phyloP scores from a whole-genome alignment of 441 rosid genomes.

The Euphorbia schlechtendalii region DNA sequence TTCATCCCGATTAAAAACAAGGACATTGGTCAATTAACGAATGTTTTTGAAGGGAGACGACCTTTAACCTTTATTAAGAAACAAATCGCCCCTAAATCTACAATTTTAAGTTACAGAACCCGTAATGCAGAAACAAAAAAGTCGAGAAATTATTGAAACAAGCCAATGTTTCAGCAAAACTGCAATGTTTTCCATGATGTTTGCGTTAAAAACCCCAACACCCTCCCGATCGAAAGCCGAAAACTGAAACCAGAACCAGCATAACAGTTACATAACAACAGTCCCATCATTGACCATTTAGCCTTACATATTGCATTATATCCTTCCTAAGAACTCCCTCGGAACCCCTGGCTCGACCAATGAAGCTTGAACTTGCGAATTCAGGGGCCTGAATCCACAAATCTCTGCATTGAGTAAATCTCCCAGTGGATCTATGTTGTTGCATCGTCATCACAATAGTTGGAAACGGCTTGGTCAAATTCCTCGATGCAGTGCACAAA shows the following conservation, averaged over 20 bases:
- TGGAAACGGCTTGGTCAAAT: constrained; percentile 49
- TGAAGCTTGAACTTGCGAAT: constrained; percentile 21
- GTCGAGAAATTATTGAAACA: not conserved
- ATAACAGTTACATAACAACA: too few relatives aligned
- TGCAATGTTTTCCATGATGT: too few relatives aligned
- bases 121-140: too few relatives aligned
- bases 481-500: constrained; percentile 43
- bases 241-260: too few relatives aligned
- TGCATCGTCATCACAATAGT: constrained; percentile 55
- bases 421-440: constrained; percentile 42
- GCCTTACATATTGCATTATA: constrained; percentile 65
- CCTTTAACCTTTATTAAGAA: not conserved
- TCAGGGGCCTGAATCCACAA: constrained; percentile 23
- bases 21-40: too few relatives aligned
- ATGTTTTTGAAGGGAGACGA: not conserved
- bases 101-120: constrained; percentile 4
- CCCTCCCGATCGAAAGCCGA: too few relatives aligned
- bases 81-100: not conserved
- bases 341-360: constrained; percentile 22
- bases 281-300: constrained; percentile 25
- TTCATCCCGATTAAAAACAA: too few relatives aligned
- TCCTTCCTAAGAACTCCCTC: constrained; percentile 58
- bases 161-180: too few relatives aligned
- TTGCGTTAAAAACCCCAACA: too few relatives aligned
- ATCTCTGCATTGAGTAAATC: constrained; percentile 52